Conservation (phyloP, 208 protist species). For the Plasmodiophora brassicae region DNA sequence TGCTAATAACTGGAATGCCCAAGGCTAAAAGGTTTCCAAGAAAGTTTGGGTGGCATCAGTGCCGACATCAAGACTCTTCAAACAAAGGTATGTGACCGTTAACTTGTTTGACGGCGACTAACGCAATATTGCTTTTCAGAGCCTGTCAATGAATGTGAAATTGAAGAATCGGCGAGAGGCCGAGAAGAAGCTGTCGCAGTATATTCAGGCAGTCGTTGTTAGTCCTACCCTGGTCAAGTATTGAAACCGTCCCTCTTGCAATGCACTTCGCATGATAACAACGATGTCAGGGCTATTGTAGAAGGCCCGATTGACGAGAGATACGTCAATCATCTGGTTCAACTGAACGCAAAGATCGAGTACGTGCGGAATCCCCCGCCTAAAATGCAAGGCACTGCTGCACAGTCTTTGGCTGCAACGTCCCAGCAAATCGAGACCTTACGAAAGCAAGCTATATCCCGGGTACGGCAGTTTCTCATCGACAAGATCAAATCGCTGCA, state of each 20-base stretch:
- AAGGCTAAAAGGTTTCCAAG: neutral
- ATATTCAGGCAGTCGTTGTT: neutral
- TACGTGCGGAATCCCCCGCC: neutral
- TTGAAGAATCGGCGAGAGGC: neutral
- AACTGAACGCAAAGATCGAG: neutral
- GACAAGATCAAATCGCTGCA: neutral
- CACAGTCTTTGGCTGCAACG: neutral
- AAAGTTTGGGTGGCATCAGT: neutral
- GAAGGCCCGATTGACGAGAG: neutral
- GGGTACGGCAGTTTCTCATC: neutral
- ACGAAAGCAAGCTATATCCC: neutral
- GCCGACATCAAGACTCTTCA: neutral
- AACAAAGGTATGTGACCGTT: neutral
- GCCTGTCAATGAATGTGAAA: neutral
- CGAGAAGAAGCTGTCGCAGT: neutral
- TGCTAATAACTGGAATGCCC: neutral
- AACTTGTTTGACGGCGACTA: neutral
- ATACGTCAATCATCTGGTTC: neutral
- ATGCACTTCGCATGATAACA: neutral
- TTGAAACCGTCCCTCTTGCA: neutral
- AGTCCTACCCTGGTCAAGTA: neutral
- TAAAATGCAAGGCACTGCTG: too few species aligned
- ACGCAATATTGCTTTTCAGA: neutral
- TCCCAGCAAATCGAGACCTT: neutral
- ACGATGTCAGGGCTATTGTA: neutral